Evolutionary conservation across 192 early-diverging fungal species (phyloP).

Genomic region (Backusella australiensis): DNA sequence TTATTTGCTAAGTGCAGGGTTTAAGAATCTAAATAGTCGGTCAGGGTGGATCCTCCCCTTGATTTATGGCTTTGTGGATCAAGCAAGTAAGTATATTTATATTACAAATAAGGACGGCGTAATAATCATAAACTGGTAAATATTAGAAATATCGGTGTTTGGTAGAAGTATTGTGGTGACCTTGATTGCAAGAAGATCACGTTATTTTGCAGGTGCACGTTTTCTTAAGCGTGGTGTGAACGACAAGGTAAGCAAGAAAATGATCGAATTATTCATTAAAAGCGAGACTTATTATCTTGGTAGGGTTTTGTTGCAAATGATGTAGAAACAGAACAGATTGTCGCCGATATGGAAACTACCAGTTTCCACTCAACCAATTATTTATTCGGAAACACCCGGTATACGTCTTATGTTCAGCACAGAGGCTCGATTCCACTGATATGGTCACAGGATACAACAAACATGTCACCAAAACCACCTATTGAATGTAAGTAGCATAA

Average conservation of each 20-base stretch:
- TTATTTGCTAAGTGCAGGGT: constrained; percentile 64
- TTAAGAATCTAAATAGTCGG: constrained; percentile 61
- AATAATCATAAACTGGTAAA: too few species aligned
- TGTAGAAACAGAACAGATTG: constrained; percentile 98
- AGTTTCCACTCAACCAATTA: constrained; percentile 71
- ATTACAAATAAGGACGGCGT: not conserved
- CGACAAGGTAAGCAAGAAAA: constrained; percentile 54
- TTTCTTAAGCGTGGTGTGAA: constrained; percentile 96
- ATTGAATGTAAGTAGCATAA: constrained; percentile 49
- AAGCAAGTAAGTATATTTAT: constrained; percentile 64
- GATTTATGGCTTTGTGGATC: constrained; percentile 98
- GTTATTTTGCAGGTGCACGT: constrained; percentile 93
- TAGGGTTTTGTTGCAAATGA: constrained; percentile 98
- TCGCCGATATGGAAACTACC: constrained; percentile 85
- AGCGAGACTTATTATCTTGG: not conserved
- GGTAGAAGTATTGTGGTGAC: constrained; percentile 92
- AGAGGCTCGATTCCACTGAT: constrained; percentile 94
- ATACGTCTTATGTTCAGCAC: constrained; percentile 96
- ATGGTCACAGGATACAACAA: constrained; percentile 94
- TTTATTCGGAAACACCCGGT: constrained; percentile 62
- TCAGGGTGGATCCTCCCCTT: constrained; percentile 78
- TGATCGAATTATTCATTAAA: not conserved
- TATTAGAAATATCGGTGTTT: constrained; percentile 78
- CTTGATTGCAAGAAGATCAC: constrained; percentile 91
- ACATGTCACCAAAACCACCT: constrained; percentile 92